These are phyloP conservation scores for Pilatotrama ljubarskyi DNA, from an alignment of 768 basidiomycete species.

Conservation along the genomic window DNA sequence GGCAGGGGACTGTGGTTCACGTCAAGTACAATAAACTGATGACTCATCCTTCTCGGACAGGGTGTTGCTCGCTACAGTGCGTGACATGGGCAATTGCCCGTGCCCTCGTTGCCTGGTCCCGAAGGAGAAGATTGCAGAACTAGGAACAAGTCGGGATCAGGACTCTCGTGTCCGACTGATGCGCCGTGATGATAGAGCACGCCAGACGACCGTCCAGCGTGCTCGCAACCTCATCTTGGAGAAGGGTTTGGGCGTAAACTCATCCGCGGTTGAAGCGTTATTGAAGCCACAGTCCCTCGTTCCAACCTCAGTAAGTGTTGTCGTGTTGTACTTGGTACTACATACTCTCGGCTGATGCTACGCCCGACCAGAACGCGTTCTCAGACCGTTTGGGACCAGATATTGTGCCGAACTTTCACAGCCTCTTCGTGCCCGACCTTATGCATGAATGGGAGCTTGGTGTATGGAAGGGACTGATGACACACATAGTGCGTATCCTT, in stretches of 20 bases:
- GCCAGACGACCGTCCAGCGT: background rate
- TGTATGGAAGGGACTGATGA: conserved; percentile 31
- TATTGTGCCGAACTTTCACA: conserved; percentile 18
- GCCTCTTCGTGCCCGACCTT: conserved; percentile 31
- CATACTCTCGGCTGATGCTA: background rate
- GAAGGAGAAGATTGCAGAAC: conserved; percentile 15
- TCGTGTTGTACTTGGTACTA: no score
- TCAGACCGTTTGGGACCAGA: conserved; percentile 21
- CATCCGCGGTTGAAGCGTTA: conserved; percentile 15
- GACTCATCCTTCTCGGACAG: background rate
- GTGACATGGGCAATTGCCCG: conserved; percentile 31
- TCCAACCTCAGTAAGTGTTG: conserved; percentile 20
- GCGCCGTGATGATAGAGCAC: background rate
- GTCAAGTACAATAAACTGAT: background rate
- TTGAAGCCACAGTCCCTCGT: conserved; percentile 23
- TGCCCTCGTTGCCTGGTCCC: conserved; percentile 33
- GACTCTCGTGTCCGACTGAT: background rate
- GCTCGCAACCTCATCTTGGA: conserved; percentile 23
- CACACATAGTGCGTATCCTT: conserved; percentile 31
- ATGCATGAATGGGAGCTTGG: conserved; percentile 37
- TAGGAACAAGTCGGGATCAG: conserved; percentile 22
- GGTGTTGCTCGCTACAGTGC: conserved; percentile 14
- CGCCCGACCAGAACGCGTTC: conserved; percentile 32
- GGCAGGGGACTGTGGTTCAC: no score
- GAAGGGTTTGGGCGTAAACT: conserved; percentile 7